A percentile compares a stretch with the other conserved stretches of the same genome.
Conservation (phyloP, 2,329 filamentous ascomycete species). For the Fusarium lateritium region DNA sequence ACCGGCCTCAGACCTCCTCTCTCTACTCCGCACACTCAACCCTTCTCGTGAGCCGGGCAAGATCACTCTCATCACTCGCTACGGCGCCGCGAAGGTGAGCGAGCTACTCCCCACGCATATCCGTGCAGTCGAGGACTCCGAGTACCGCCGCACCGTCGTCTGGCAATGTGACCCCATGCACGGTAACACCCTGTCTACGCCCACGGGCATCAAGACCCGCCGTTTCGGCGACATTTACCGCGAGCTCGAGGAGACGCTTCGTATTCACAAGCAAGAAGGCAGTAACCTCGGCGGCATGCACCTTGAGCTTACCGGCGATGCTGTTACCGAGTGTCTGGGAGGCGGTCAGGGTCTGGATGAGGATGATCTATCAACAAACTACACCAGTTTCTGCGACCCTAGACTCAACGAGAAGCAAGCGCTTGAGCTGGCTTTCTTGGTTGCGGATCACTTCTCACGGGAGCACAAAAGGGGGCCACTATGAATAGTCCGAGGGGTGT, state of each 20-base stretch:
- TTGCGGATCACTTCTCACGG: conserved; percentile 82
- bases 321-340: conserved; percentile 95
- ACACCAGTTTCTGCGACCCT: conserved; percentile 97
- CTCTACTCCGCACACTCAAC: conserved; percentile 88
- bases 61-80: conserved; percentile 95
- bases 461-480: conserved; percentile 44
- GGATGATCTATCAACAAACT: conserved; percentile 89
- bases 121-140: conserved; percentile 86
- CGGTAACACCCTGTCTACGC: conserved; percentile 80
- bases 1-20: conserved; percentile 79
- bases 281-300: conserved; percentile 95
- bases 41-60: conserved; percentile 87
- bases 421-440: conserved; percentile 91
- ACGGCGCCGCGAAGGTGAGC: conserved; percentile 84
- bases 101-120: conserved; percentile 87
- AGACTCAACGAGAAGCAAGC: conserved; percentile 98
- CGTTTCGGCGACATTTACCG: conserved; percentile 91
- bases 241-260: conserved; percentile 86
- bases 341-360: conserved; percentile 90
- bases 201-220: conserved; percentile 88
- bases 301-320: conserved; percentile 94
- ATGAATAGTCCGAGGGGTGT: conserved; percentile 1
- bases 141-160: conserved; percentile 77
- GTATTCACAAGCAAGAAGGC: conserved; percentile 85
- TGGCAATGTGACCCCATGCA: conserved; percentile 99